phyloP scores from a whole-genome alignment of 2,329 filamentous ascomycete genomes.

The Phialocephala subalpina region DNA sequence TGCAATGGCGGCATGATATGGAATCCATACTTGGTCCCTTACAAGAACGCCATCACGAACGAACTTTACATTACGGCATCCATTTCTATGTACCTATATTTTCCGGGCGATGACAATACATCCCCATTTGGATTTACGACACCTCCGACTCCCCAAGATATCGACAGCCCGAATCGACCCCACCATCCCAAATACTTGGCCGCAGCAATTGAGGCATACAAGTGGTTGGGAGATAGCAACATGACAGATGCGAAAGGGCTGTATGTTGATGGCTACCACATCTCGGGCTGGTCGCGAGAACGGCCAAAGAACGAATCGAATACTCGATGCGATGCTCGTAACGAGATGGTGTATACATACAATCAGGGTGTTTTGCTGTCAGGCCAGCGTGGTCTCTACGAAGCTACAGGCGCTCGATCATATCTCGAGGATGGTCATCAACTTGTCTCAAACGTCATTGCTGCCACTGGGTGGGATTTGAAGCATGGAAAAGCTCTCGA shows the following conservation, averaged over 20 bases:
- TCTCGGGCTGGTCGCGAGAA: constrained; percentile 66
- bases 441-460: constrained; percentile 78
- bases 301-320: constrained; percentile 60
- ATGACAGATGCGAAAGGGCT: constrained; percentile 82
- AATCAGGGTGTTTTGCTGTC: constrained; percentile 93
- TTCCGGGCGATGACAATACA: constrained; percentile 79
- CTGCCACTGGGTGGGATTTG: constrained; percentile 78
- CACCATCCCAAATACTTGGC: constrained; percentile 70
- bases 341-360: constrained; percentile 94
- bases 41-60: constrained; percentile 98
- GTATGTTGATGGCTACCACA: constrained; percentile 89
- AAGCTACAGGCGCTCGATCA: constrained; percentile 72
- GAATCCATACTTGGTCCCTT: constrained; percentile 81
- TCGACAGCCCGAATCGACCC: constrained; percentile 41
- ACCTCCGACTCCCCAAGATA: constrained; percentile 23
- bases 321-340: constrained; percentile 78
- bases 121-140: constrained; percentile 65
- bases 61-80: constrained; percentile 88
- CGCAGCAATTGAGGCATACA: constrained; percentile 79
- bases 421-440: constrained; percentile 83
- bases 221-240: constrained; percentile 79
- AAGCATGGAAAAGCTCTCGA: constrained; percentile 51
- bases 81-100: constrained; percentile 88
- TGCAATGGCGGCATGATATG: constrained; percentile 92
- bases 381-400: constrained; percentile 81